phyloP scores from a whole-genome alignment of 2,329 filamentous ascomycete genomes.

The Colletotrichum navitas region DNA sequence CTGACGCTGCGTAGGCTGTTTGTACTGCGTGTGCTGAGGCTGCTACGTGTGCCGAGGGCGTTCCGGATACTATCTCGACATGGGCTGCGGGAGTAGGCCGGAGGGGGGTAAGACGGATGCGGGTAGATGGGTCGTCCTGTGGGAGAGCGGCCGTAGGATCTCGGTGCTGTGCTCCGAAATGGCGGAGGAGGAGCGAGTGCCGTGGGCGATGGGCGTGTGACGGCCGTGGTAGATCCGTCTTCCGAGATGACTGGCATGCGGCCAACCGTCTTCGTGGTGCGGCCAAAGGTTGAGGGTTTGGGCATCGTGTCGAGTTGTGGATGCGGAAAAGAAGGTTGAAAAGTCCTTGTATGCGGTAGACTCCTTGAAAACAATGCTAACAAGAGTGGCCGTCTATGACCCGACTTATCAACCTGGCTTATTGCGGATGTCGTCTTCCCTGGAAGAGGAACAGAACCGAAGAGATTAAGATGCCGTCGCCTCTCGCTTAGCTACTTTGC shows the following conservation, averaged over 20 bases:
- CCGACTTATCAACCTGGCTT: not conserved
- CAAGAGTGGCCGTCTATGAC: not conserved
- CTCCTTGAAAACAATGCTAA: not conserved
- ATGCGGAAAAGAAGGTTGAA: not conserved
- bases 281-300: constrained; percentile 42
- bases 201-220: not conserved
- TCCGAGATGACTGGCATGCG: constrained; percentile 56
- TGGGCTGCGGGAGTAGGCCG: constrained; percentile 38
- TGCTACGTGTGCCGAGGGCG: constrained; percentile 10
- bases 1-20: constrained; percentile 19
- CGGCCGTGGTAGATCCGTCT: constrained; percentile 45
- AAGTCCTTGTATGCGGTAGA: not conserved
- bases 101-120: constrained; percentile 37
- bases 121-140: constrained; percentile 8
- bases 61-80: constrained; percentile 32
- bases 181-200: constrained; percentile 16
- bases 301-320: constrained; percentile 30
- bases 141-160: constrained; percentile 28
- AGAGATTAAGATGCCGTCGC: constrained; percentile 9
- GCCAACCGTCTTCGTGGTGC: constrained; percentile 47
- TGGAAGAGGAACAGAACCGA: no score
- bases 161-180: constrained; percentile 19
- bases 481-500: not conserved
- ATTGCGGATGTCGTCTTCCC: not conserved
- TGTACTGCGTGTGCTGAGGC: constrained; percentile 9